Percentiles rank a stretch among this genome's conserved stretches.
phyloP scores from a whole-genome alignment of 2,329 filamentous ascomycete species.

The Epichloe elymi region DNA sequence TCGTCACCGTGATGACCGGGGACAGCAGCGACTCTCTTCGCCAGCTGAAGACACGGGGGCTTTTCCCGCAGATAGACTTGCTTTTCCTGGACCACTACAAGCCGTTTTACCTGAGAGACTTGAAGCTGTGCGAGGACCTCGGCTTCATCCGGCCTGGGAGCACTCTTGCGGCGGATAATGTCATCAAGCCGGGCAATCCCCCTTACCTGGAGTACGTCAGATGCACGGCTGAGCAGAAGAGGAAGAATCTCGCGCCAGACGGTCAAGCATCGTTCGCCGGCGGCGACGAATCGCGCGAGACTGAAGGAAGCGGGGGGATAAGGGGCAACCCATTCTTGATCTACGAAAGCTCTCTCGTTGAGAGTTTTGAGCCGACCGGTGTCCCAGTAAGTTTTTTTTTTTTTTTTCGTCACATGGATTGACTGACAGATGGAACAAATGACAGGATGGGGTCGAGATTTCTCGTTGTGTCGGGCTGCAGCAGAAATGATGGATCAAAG shows the following conservation, averaged over 20 bases:
- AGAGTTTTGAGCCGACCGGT: conserved; percentile 57
- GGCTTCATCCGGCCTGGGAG: conserved; percentile 49
- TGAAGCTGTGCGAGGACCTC: conserved; percentile 65
- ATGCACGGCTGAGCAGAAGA: conserved; percentile 49
- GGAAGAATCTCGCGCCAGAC: conserved; percentile 41
- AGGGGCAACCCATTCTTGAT: conserved; percentile 50
- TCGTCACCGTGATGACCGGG: conserved; percentile 60
- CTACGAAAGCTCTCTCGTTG: conserved; percentile 49
- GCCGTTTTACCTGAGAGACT: conserved; percentile 57
- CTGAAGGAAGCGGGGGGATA: conserved; percentile 13
- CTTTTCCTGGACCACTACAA: conserved; percentile 77
- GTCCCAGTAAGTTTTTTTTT: conserved; percentile 38
- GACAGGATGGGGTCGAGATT: conserved; percentile 53
- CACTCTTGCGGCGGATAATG: conserved; percentile 55
- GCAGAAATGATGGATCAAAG: background rate
- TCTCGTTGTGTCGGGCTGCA: conserved; percentile 32
- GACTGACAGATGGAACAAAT: background rate
- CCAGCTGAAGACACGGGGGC: conserved; percentile 40
- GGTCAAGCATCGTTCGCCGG: conserved; percentile 11
- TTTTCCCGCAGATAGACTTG: conserved; percentile 49
- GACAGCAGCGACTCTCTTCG: conserved; percentile 52
- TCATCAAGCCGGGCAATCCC: conserved; percentile 61
- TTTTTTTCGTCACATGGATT: background rate
- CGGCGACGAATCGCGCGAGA: background rate
- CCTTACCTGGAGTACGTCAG: conserved; percentile 59